A percentile compares a stretch with the other conserved stretches of the same genome.
phyloP scores from a whole-genome alignment of 2,329 filamentous ascomycete genomes.

The Cercospora zeina region DNA sequence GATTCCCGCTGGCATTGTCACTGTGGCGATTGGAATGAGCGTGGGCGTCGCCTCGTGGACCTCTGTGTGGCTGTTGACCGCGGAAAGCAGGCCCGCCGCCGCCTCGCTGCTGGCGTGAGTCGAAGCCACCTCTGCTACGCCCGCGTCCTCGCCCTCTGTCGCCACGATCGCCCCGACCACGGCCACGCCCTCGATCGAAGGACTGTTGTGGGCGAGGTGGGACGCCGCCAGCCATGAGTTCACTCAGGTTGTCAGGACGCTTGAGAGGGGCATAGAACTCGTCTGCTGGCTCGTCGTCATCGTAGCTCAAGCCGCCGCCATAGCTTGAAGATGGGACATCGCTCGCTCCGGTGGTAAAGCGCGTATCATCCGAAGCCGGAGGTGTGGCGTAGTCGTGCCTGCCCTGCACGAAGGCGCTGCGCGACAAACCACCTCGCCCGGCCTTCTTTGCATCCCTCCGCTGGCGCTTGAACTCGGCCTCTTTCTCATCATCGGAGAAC shows the following conservation, averaged over 20 bases:
- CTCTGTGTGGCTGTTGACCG: conserved; percentile 9
- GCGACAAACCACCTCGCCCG: conserved; percentile 29
- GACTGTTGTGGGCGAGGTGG: conserved; percentile 36
- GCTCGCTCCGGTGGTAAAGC: conserved; percentile 22
- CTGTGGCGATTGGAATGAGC: conserved; percentile 34
- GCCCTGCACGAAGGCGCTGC: conserved; percentile 29
- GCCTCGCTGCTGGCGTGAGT: conserved; percentile 20
- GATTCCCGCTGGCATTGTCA: conserved; percentile 24
- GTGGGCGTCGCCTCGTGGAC: conserved; percentile 30
- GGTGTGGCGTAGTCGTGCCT: conserved; percentile 24
- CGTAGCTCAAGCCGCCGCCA: conserved; percentile 41
- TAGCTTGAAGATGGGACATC: conserved; percentile 33
- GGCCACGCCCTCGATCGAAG: conserved; percentile 39
- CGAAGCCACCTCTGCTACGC: conserved; percentile 21
- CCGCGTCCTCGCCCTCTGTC: conserved; percentile 25
- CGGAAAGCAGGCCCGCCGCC: conserved; percentile 19
- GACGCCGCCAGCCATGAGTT: conserved; percentile 36
- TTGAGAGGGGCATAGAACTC: conserved; percentile 53
- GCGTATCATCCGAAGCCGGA: conserved; percentile 17
- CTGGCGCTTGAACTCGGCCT: conserved; percentile 56
- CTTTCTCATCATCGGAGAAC: conserved; percentile 95
- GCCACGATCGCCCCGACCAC: conserved; percentile 37
- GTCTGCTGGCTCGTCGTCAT: conserved; percentile 45
- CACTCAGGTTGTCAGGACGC: conserved; percentile 47
- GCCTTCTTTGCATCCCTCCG: conserved; percentile 41